Evolutionary conservation across 78 protist genomes (phyloP).

Genomic region (Pigoraptor vietnamica): DNA sequence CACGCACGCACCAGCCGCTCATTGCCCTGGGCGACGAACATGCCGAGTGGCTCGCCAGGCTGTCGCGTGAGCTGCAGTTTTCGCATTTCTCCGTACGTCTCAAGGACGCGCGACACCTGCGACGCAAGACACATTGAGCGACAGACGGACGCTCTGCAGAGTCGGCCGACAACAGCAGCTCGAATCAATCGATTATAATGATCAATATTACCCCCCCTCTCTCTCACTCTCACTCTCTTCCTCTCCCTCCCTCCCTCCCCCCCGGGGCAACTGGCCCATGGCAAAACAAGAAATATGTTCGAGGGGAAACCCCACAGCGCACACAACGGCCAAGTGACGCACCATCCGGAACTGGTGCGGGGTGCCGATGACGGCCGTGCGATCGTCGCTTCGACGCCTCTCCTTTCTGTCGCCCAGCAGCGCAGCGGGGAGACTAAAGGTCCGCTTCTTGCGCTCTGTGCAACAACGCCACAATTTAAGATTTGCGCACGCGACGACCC

Average conservation of each 20-base stretch:
- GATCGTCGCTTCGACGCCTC: background rate
- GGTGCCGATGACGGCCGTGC: background rate
- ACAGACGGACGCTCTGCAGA: too few relatives aligned
- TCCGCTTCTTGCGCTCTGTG: background rate
- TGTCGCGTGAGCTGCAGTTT: background rate
- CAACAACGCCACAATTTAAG: too few relatives aligned
- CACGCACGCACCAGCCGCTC: background rate
- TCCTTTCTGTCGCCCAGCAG: background rate
- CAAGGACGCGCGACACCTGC: background rate
- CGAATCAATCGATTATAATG: too few relatives aligned
- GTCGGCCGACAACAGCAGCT: background rate
- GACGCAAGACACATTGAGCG: background rate
- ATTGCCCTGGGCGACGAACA: background rate
- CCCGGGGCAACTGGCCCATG: too few relatives aligned
- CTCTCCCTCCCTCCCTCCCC: too few relatives aligned
- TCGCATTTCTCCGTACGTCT: background rate
- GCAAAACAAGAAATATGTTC: too few relatives aligned
- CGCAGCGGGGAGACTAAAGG: background rate
- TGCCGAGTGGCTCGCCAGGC: background rate
- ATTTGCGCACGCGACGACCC: background rate
- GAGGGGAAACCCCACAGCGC: too few relatives aligned
- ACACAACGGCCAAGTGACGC: background rate
- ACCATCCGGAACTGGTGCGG: background rate
- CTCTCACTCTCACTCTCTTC: too few relatives aligned
- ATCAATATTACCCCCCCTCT: too few relatives aligned